Evolutionary conservation across 2,329 filamentous ascomycete genomes (phyloP).

Genomic region (Xylariaceae sp.): DNA sequence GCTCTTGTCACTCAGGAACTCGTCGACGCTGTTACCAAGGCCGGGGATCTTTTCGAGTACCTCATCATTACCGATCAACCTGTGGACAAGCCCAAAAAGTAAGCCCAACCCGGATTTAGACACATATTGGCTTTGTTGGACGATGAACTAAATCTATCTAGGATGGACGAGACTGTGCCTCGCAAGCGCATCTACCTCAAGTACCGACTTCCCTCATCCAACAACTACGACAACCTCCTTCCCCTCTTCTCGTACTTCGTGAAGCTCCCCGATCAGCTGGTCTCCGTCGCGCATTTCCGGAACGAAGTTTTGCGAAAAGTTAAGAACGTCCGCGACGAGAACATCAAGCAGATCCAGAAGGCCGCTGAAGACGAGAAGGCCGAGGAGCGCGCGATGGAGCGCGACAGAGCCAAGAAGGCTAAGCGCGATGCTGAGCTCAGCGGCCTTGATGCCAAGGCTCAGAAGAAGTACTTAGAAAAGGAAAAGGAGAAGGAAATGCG

Average conservation of each 20-base stretch:
- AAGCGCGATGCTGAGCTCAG: constrained; percentile 83
- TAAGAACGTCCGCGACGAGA: constrained; percentile 72
- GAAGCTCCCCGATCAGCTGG: constrained; percentile 78
- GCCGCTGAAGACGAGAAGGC: constrained; percentile 74
- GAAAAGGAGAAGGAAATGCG: constrained; percentile 71
- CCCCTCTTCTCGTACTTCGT: constrained; percentile 80
- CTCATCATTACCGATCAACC: constrained; percentile 89
- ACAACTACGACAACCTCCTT: constrained; percentile 61
- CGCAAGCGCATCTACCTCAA: constrained; percentile 85
- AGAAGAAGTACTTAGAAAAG: constrained; percentile 80
- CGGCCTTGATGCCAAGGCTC: constrained; percentile 72
- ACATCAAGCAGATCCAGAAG: constrained; percentile 75
- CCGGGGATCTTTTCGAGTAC: constrained; percentile 79
- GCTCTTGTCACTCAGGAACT: constrained; percentile 83
- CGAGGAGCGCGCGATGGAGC: constrained; percentile 69
- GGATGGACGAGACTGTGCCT: constrained; percentile 76
- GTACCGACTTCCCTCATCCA: constrained; percentile 62
- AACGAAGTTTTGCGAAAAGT: constrained; percentile 86
- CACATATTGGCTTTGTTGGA: no score
- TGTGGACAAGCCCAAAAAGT: constrained; percentile 80
- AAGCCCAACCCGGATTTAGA: constrained; percentile 31
- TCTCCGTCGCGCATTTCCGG: constrained; percentile 75
- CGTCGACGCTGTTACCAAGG: constrained; percentile 70
- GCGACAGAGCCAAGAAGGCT: constrained; percentile 76
- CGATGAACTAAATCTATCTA: constrained; percentile 32